Base-by-base conservation (phyloP, 2,329 filamentous ascomycete species). In the Coniochaeta hoffmannii region DNA sequence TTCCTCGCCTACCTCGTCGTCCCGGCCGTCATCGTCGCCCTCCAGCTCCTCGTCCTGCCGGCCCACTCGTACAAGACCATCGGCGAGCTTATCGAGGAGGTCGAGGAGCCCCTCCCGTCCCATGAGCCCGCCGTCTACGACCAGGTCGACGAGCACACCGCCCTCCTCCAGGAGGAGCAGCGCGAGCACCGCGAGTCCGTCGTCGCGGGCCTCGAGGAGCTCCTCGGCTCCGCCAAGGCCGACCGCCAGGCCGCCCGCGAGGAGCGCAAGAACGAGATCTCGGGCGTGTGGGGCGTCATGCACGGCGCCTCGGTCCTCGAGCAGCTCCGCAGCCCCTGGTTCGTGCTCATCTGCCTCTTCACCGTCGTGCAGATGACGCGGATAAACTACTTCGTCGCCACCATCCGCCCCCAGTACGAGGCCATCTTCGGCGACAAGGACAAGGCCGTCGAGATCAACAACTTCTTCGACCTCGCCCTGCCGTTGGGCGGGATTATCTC, bases 371-470 rank as follows among this genome's bases (percentile, higher is more conserved):
- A 88, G 68, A 89, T 88, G 85, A 86, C 85, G 2, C 80, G 87
- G 30, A 95, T 96, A 78, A 96, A 96, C 73, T 96, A 91, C 74
- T 95, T 96, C 67, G 89, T 96, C 54, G 90, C 91, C 3, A 95
- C 91, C 2, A 86, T 96, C 59, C 81, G 88, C 1, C 79, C 86
- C 1, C 91, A 97, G 69, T 96, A 96, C 71, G 81, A 84, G 46
- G 86, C 85, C 63, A 80, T 97, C 9, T 81, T 96, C 15, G 76
- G 76, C 49, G 83, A 83, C 11, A 74, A 76, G 57, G 68, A 74
- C 1, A 76, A 79, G 56, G 89, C 90, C 0, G 77, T 84, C 9
- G 73, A 80, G 55, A 78, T 96, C 66, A 96, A 96, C 72, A 80
- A 87, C 56, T 86, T 92, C 70, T 96, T 97, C 71, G 91, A 96